Evolutionary conservation across 108 stramenopile species (phyloP).

Genomic region (Cyclostephanos tholiformis): DNA sequence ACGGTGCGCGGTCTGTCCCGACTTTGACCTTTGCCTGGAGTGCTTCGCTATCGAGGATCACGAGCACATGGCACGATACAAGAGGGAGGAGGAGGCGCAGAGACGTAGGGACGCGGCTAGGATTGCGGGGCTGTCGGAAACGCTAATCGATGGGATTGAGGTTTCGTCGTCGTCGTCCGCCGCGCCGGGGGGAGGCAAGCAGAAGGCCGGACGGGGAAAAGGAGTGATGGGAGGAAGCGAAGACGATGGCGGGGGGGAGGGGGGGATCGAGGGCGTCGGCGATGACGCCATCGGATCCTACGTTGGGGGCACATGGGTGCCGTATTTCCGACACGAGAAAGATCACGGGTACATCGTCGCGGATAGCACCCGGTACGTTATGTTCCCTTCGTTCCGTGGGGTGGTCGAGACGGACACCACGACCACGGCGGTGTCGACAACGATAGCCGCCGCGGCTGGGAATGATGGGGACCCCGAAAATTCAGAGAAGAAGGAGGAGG

Average conservation of each 20-base stretch:
- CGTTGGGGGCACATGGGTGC: constrained; percentile 40
- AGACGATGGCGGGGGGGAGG: constrained; percentile 1
- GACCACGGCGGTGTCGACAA: no score
- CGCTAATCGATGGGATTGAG: not conserved
- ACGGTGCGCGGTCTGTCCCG: constrained; percentile 81
- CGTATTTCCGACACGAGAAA: constrained; percentile 57
- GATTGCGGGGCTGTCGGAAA: not conserved
- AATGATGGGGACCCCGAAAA: not conserved
- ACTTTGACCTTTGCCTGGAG: constrained; percentile 90
- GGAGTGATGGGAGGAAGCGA: constrained; percentile 12
- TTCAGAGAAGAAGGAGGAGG: not conserved
- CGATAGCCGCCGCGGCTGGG: not conserved
- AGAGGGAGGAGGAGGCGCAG: constrained; percentile 35
- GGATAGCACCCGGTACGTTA: constrained; percentile 77
- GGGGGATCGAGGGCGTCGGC: not conserved
- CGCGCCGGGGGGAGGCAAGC: not conserved
- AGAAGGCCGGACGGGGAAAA: constrained; percentile 6
- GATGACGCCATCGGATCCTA: constrained; percentile 40
- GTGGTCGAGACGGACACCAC: constrained; percentile 20
- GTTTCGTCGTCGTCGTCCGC: constrained; percentile 4
- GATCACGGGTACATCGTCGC: constrained; percentile 82
- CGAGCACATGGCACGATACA: constrained; percentile 32
- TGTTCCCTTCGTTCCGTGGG: constrained; percentile 65
- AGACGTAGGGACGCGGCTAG: constrained; percentile 19
- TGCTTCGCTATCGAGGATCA: constrained; percentile 79